Base-by-base conservation (phyloP, 2,329 filamentous ascomycete species). In the Cylindrodendrum hubeiense region DNA sequence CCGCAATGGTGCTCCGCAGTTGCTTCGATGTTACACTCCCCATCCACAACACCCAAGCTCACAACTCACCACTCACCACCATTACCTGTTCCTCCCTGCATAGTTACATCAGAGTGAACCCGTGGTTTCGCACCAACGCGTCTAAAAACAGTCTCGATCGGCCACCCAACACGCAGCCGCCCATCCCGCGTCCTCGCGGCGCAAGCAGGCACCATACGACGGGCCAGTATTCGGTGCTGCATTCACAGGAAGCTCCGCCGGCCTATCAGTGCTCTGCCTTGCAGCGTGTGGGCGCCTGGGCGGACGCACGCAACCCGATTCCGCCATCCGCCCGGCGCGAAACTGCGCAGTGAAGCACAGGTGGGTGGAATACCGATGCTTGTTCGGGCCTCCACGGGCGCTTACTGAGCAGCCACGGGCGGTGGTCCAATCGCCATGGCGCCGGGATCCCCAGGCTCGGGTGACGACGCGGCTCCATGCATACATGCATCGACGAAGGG, bases 181-280 rank as follows among this genome's bases (percentile, higher is more conserved):
- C 64, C 34, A 67, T 66, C 60, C 54, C 71, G 67, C 71, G 71
- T 65, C 59, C 49, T 57, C 59, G 59, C 63, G 44, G 66, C 53
- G 53, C 56, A 63, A 59, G 30, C 34, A 64, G 54, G 8, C 15
- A 15, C 55, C 66, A 65, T 46, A 49, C 41, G 54, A 54, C 60
- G 49, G 59, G 50, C 22, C 33, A 30, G 49, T 37, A 15, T 21
- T 28, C 24, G n/a, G 28, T 24, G 34, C 46, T 46, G 52, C 26
- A 52, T 51, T 51, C 21, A 19, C 37, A 46, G 22, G 49, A 34
- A 30, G 34, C 24, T 49, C 41, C 47, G 24, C 33, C 39, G 17
- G 19, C 46, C 54, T 59, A 58, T 54, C 49, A 26, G 49, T 37
- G 33, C 50, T 44, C 50, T 24, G 46, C 22, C 41, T 50, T 49